phyloP scores from a whole-genome alignment of 2,329 filamentous ascomycete species.

The Hirsutella rhossiliensis region DNA sequence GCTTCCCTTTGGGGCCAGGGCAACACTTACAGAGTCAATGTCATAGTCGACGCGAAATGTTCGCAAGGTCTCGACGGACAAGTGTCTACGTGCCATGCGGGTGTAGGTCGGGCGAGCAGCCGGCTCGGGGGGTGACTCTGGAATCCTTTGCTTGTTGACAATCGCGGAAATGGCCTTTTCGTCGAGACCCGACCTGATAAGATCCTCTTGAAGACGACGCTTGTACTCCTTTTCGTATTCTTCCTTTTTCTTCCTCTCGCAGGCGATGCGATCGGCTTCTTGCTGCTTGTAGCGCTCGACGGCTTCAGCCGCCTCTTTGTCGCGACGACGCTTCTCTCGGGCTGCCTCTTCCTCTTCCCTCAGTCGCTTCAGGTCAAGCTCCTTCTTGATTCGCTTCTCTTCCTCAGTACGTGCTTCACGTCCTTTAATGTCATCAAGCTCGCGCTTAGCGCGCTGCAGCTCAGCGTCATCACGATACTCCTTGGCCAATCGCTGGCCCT shows the following conservation, averaged over 20 bases:
- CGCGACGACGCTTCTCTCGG: slow-evolving; percentile 29
- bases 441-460: slow-evolving; percentile 34
- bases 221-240: slow-evolving; percentile 41
- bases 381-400: slow-evolving; percentile 38
- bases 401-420: slow-evolving; percentile 34
- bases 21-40: slow-evolving; percentile 36
- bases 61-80: slow-evolving; percentile 50
- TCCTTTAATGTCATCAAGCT: slow-evolving; percentile 34
- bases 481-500: slow-evolving; percentile 23
- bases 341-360: slow-evolving; percentile 30
- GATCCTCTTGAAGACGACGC: slow-evolving; percentile 42
- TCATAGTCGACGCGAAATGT: slow-evolving; percentile 45
- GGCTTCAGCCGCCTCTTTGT: slow-evolving; percentile 34
- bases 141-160: slow-evolving; percentile 41
- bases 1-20: neutral
- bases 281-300: slow-evolving; percentile 38
- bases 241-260: slow-evolving; percentile 35
- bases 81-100: slow-evolving; percentile 47
- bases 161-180: slow-evolving; percentile 48
- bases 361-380: slow-evolving; percentile 36
- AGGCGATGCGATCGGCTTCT: slow-evolving; percentile 33
- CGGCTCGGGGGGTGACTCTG: slow-evolving; percentile 14
- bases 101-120: slow-evolving; percentile 43
- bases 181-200: slow-evolving; percentile 45
- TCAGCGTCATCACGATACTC: slow-evolving; percentile 35